Evolutionary conservation across 345 rosid species (phyloP).

Genomic region (Aquilaria malaccensis): DNA sequence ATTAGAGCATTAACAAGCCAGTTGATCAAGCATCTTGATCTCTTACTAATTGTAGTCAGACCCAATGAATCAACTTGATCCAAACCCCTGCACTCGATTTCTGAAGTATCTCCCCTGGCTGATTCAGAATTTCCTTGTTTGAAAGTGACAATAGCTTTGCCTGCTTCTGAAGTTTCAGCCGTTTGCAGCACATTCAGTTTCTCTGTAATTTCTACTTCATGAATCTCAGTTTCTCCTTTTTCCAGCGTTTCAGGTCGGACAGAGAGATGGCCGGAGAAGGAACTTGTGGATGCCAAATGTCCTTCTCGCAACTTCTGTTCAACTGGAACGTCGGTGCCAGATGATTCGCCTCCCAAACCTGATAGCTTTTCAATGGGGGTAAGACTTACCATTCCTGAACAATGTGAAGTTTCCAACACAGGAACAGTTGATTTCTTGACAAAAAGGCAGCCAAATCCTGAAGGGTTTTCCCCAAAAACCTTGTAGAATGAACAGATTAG

Average conservation of each 20-base stretch:
- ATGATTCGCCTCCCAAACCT: slow-evolving; percentile 26
- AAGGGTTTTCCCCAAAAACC: slow-evolving; percentile 87
- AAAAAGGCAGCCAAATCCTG: slow-evolving; percentile 91
- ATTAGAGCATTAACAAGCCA: slow-evolving; percentile 79
- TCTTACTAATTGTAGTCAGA: slow-evolving; percentile 45
- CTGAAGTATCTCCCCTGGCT: slow-evolving; percentile 11
- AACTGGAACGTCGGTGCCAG: slow-evolving; percentile 26
- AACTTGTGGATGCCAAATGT: slow-evolving; percentile 28
- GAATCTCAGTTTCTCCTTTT: slow-evolving; percentile 24
- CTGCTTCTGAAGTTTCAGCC: slow-evolving; percentile 14
- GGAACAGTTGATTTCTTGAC: slow-evolving; percentile 68
- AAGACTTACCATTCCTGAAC: slow-evolving; percentile 70
- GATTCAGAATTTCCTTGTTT: slow-evolving; percentile 11
- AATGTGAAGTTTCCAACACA: slow-evolving; percentile 39
- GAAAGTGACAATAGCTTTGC: slow-evolving; percentile 9
- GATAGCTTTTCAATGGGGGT: slow-evolving; percentile 40
- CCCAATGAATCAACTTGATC: slow-evolving; percentile 79
- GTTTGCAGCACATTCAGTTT: slow-evolving; percentile 15
- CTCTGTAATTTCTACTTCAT: slow-evolving; percentile 18
- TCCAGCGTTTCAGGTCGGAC: slow-evolving; percentile 18
- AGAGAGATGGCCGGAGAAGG: slow-evolving; percentile 35
- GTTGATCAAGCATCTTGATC: slow-evolving; percentile 80
- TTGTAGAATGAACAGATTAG: slow-evolving; percentile 86
- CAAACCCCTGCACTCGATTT: slow-evolving; percentile 48
- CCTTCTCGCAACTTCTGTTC: slow-evolving; percentile 20